A percentile compares a stretch with the other conserved stretches of the same genome.
Evolutionary conservation across 352 stramenopile species (phyloP).

Genomic region (Globisporangium rhizosaccharum): DNA sequence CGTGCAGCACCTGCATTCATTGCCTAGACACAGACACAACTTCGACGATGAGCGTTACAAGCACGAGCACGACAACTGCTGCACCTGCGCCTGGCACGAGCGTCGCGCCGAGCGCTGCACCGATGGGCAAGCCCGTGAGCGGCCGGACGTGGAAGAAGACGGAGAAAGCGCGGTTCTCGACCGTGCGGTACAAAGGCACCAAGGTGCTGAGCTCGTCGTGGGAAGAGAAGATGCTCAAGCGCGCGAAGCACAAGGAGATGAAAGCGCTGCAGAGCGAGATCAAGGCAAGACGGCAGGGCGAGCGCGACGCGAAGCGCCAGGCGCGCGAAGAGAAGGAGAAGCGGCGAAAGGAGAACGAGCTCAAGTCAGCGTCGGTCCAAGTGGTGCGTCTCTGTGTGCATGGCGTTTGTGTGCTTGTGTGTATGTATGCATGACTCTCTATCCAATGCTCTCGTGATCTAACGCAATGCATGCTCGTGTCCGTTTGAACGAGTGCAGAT

Average conservation of each 20-base stretch:
- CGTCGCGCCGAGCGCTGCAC: constrained; percentile 19
- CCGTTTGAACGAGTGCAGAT: constrained; percentile 32
- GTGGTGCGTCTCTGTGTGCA: constrained; percentile 40
- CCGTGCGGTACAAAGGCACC: constrained; percentile 66
- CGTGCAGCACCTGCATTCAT: too few relatives aligned
- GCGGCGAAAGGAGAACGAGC: constrained; percentile 85
- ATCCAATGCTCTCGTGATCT: background rate
- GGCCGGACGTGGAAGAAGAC: constrained; percentile 81
- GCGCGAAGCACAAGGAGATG: constrained; percentile 71
- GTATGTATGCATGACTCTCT: background rate
- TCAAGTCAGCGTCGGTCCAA: constrained; percentile 86
- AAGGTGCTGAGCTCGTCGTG: constrained; percentile 83
- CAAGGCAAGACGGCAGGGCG: constrained; percentile 56
- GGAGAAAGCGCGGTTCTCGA: constrained; percentile 76
- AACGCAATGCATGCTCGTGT: background rate
- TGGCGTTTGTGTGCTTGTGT: constrained; percentile 9
- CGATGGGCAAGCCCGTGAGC: constrained; percentile 64
- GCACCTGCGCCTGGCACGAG: constrained; percentile 7
- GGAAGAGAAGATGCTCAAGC: constrained; percentile 82
- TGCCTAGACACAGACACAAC: background rate
- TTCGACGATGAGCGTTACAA: constrained; percentile 6
- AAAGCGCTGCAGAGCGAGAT: constrained; percentile 84
- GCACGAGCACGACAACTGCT: constrained; percentile 17
- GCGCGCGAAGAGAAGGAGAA: constrained; percentile 84
- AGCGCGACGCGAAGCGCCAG: constrained; percentile 73